Percentiles rank a stretch among this genome's conserved stretches.
Evolutionary conservation across 495 filamentous ascomycete genomes (phyloP).

Genomic region (Staphylotrichum tortipilum): DNA sequence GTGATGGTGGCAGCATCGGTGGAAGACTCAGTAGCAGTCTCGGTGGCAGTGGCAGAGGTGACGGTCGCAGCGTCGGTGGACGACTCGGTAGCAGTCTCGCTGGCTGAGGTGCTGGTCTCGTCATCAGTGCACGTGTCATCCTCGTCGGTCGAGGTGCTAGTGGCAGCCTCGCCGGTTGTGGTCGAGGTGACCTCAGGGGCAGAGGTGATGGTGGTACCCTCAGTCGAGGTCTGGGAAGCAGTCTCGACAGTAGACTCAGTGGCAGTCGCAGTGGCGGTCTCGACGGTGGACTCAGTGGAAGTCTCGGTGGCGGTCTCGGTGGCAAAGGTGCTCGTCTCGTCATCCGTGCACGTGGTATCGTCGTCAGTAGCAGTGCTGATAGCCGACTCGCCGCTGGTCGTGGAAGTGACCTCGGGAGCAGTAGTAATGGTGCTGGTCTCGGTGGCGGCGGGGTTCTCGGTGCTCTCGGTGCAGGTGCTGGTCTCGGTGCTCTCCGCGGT

Average conservation of each 20-base stretch:
- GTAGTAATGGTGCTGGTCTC: conserved; percentile 1
- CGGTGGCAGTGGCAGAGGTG: not conserved
- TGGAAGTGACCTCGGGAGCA: not conserved
- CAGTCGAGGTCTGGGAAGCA: not conserved
- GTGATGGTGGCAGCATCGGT: not conserved
- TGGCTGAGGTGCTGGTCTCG: not conserved
- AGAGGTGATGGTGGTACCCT: not conserved
- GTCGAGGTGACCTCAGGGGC: conserved; percentile 4
- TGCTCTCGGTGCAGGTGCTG: not conserved
- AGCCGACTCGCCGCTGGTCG: not conserved
- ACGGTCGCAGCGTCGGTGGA: not conserved
- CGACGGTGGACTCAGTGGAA: not conserved
- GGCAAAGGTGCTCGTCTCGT: not conserved
- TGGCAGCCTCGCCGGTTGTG: not conserved
- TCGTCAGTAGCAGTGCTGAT: conserved; percentile 4
- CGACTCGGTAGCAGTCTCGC: not conserved
- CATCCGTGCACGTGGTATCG: not conserved
- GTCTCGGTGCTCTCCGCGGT: not conserved
- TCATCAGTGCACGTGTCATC: not conserved
- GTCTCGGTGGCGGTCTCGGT: not conserved
- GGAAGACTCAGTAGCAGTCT: conserved; percentile 4
- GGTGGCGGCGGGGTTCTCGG: too few relatives aligned
- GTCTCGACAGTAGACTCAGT: not conserved
- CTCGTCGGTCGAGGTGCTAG: conserved; percentile 1
- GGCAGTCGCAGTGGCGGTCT: not conserved